Evolutionary conservation across 129 eudicot genomes (phyloP).

Genomic region (Dittrichia graveolens): DNA sequence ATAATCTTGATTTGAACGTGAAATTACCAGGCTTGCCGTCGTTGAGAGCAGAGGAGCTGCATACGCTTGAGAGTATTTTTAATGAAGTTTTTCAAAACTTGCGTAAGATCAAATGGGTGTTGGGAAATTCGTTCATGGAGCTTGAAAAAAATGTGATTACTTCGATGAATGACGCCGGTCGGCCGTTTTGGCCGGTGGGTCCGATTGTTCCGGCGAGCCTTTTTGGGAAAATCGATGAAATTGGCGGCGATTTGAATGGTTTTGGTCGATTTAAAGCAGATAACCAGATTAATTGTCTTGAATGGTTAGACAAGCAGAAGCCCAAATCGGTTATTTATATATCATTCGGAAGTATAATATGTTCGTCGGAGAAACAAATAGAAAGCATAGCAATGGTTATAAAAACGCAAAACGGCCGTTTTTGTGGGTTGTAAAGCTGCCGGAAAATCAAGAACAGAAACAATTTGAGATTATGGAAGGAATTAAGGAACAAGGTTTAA

Average conservation of each 20-base stretch:
- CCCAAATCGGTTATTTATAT: conserved; percentile 49
- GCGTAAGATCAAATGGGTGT: conserved; percentile 40
- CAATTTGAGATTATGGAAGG: conserved; percentile 21
- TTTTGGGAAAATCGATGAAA: conserved; percentile 16
- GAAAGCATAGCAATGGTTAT: conserved; percentile 35
- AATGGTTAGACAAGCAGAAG: conserved; percentile 42
- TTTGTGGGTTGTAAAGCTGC: conserved; percentile 42
- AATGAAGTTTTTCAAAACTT: conserved; percentile 25
- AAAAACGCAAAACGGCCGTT: conserved; percentile 31
- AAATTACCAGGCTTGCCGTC: conserved; percentile 49
- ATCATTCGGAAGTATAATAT: conserved; percentile 47
- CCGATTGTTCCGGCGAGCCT: conserved; percentile 41
- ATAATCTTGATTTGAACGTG: conserved; percentile 20
- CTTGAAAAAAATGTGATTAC: conserved; percentile 43
- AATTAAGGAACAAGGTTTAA: conserved; percentile 37
- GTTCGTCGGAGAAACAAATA: conserved; percentile 22
- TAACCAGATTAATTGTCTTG: conserved; percentile 27
- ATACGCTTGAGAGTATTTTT: conserved; percentile 16
- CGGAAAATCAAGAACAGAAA: conserved; percentile 3
- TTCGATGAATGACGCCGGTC: conserved; percentile 24
- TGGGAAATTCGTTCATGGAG: conserved; percentile 50
- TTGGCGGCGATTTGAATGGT: conserved; percentile 19
- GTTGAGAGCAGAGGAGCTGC: conserved; percentile 34
- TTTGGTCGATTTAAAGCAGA: conserved; percentile 9
- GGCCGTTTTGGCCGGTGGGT: conserved; percentile 44